phyloP scores from a whole-genome alignment of 352 stramenopile species.

The Elongisporangium prolatum region DNA sequence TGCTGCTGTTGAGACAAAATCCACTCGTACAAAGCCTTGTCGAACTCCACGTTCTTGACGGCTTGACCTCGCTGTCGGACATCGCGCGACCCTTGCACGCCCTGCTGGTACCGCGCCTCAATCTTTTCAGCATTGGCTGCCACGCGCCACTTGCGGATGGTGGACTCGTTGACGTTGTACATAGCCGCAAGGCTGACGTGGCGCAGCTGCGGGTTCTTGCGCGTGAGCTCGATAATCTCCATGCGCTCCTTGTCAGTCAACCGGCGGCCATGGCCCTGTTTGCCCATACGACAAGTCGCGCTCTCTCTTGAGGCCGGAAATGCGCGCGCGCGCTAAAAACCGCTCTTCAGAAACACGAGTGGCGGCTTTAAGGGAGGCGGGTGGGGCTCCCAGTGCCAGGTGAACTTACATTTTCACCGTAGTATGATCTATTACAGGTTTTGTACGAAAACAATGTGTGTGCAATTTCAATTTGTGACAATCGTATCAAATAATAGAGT shows the following conservation, averaged over 20 bases:
- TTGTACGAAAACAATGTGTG: neutral
- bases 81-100: slow-evolving; percentile 26
- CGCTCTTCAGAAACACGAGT: neutral
- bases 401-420: neutral
- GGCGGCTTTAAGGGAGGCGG: neutral
- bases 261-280: slow-evolving; percentile 34
- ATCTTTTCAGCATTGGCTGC: slow-evolving; percentile 31
- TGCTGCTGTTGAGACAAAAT: slow-evolving; percentile 14
- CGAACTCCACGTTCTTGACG: slow-evolving; percentile 34
- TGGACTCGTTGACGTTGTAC: slow-evolving; percentile 53
- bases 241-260: slow-evolving; percentile 61
- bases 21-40: slow-evolving; percentile 37
- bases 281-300: slow-evolving; percentile 14
- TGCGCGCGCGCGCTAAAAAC: neutral
- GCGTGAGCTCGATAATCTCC: slow-evolving; percentile 54
- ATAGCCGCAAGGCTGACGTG: slow-evolving; percentile 42
- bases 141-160: slow-evolving; percentile 52
- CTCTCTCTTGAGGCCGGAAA: neutral
- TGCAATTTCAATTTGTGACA: neutral
- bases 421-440: neutral
- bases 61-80: slow-evolving; percentile 28
- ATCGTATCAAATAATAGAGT: neutral
- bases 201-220: slow-evolving; percentile 34
- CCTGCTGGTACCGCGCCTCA: slow-evolving; percentile 31
- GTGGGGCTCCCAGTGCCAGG: neutral